Evolutionary conservation across 495 filamentous ascomycete species (phyloP).

Genomic region (Xylaria curta): DNA sequence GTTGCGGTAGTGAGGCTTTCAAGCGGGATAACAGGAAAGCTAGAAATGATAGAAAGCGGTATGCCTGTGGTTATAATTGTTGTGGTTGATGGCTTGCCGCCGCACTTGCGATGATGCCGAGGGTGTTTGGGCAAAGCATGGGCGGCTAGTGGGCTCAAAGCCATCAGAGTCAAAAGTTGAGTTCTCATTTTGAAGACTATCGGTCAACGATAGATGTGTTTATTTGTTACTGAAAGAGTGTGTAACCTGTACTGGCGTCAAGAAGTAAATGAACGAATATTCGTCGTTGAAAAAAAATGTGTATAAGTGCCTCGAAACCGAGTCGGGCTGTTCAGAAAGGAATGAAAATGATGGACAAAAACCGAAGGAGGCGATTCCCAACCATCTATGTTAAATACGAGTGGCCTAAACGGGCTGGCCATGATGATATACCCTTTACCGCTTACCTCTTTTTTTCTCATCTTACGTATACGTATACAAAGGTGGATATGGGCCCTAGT

Average conservation of each 20-base stretch:
- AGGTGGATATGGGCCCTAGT: background rate
- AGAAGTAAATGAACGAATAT: background rate
- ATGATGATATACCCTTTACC: slow-evolving; percentile 8
- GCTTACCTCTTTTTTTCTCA: background rate
- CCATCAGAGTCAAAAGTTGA: slow-evolving; percentile 21
- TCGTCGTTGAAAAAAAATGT: slow-evolving; percentile 7
- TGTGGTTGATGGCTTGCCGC: slow-evolving; percentile 19
- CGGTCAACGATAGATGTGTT: slow-evolving; percentile 15
- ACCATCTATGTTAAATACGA: background rate
- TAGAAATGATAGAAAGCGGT: background rate
- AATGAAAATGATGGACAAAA: slow-evolving; percentile 8
- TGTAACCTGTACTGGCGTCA: slow-evolving; percentile 5
- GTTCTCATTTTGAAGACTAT: slow-evolving; percentile 20
- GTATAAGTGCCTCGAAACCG: slow-evolving; percentile 25
- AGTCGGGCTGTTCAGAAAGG: slow-evolving; percentile 20
- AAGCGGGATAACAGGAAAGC: background rate
- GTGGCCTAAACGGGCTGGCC: background rate
- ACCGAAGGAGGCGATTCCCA: slow-evolving; percentile 6
- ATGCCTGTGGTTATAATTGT: slow-evolving; percentile 13
- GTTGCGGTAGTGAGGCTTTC: slow-evolving; percentile 17
- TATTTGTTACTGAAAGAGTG: background rate
- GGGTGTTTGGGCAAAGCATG: slow-evolving; percentile 10
- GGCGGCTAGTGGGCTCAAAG: slow-evolving; percentile 18
- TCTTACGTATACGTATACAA: background rate
- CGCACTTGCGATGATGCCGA: slow-evolving; percentile 9